Evolutionary conservation across 176 grass and related monocot genomes (phyloP), one percentile per base, ranked within the genome.

Genomic region (Ananas comosus): DNA sequence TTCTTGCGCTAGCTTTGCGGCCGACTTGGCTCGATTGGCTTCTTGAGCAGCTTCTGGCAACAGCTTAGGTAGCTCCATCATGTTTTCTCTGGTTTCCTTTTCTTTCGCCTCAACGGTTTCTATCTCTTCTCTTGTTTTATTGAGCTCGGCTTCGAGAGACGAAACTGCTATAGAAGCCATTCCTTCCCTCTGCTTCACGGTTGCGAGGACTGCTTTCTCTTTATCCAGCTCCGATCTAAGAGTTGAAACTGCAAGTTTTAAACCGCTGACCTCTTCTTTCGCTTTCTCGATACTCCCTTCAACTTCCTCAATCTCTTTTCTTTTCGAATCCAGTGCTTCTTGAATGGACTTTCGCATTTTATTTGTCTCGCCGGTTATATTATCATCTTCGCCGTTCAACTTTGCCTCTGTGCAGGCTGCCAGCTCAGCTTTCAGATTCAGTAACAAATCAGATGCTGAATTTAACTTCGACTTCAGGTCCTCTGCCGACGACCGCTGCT

Each of bases 161-260:
- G 86, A 74, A 79, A 92, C 83, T 79, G 89, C 79, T 23, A 92
- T 85, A 48, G 83, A 90, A 48, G 93, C 89, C 89, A 97, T 97
- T 68, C 81, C 80, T 70, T 92, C 89, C 17, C 77, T 85, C 79
- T 92, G 93, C 29, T 92, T 88, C 86, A 97, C 69, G 65, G 82
- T 81, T 64, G 51, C 48, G 82, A 97, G 93, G 19, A 71, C 78
- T 14, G 81, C 49, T 75, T 87, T 92, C 76, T 85, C 86, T 50
- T 65, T 87, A 47, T 92, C 81, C 64, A 97, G 70, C 70, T 97
- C 83, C 13, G 68, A 79, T 16, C 54, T 90, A 19, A 97, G 79
- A 3, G 77, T 82, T 78, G 73, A 71, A 74, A 69, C 78, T 79
- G 78, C 72, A 27, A 76, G 64, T 69, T 66, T 83, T 69, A 90